A percentile compares a stretch with the other conserved stretches of the same genome.
These are phyloP conservation scores for Pleoardoris graminearum DNA, from an alignment of 2,329 filamentous ascomycete genomes.

Conservation along the genomic window DNA sequence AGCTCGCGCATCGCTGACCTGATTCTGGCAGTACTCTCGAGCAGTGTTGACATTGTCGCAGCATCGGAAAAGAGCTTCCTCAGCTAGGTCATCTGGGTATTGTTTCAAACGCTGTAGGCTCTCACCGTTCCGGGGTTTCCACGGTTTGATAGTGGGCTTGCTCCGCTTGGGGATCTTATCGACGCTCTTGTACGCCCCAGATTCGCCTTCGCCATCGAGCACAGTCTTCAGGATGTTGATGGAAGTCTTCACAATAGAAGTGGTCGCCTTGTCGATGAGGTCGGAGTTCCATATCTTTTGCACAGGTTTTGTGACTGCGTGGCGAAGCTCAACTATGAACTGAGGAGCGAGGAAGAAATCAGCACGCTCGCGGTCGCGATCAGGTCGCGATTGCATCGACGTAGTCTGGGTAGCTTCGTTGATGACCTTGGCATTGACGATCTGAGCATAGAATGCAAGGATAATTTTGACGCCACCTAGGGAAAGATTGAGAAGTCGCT, in stretches of 20 bases:
- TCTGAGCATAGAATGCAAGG: slow-evolving; percentile 75
- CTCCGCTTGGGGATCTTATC: slow-evolving; percentile 60
- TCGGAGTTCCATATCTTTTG: slow-evolving; percentile 82
- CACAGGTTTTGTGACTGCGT: slow-evolving; percentile 75
- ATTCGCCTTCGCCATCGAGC: slow-evolving; percentile 75
- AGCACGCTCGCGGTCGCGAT: slow-evolving; percentile 59
- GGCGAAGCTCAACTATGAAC: slow-evolving; percentile 83
- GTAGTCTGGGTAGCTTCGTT: slow-evolving; percentile 71
- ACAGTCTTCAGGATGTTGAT: slow-evolving; percentile 83
- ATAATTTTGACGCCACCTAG: slow-evolving; percentile 77
- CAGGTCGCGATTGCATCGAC: slow-evolving; percentile 55
- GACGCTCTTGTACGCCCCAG: slow-evolving; percentile 62
- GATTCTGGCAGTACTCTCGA: slow-evolving; percentile 74
- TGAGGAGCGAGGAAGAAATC: slow-evolving; percentile 71
- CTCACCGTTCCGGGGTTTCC: slow-evolving; percentile 55
- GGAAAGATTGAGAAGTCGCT: slow-evolving; percentile 50
- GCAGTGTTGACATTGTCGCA: slow-evolving; percentile 66
- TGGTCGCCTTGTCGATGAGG: slow-evolving; percentile 79
- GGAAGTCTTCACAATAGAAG: slow-evolving; percentile 74
- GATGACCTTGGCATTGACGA: slow-evolving; percentile 78
- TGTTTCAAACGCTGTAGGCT: slow-evolving; percentile 51
- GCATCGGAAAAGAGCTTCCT: slow-evolving; percentile 82
- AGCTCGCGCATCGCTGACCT: slow-evolving; percentile 61
- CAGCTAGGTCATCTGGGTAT: slow-evolving; percentile 64
- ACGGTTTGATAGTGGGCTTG: slow-evolving; percentile 54